Conservation (phyloP, 2,329 filamentous ascomycete genomes). For the Cladobotryum mycophilum region DNA sequence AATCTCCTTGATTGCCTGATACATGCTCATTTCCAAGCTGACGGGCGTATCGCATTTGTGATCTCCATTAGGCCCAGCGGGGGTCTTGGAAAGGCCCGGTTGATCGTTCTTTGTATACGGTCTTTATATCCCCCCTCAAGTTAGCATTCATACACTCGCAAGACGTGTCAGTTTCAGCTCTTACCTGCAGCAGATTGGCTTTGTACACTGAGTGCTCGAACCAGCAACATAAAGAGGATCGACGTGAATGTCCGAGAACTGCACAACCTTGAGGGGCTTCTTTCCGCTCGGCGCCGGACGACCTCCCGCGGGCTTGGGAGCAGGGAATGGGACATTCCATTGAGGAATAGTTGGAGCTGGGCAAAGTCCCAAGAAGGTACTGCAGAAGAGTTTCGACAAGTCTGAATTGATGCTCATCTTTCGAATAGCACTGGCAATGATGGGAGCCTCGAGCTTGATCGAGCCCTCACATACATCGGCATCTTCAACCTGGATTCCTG, state of each 20-base stretch:
- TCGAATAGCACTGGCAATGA: conserved; percentile 43
- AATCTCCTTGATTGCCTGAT: conserved; percentile 41
- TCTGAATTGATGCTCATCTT: conserved; percentile 42
- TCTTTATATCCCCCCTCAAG: conserved; percentile 20
- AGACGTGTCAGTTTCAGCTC: no score
- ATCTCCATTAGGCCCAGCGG: conserved; percentile 47
- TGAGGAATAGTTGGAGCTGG: conserved; percentile 38
- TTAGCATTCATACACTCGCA: no score
- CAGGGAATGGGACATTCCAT: conserved; percentile 39
- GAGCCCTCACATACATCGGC: conserved; percentile 50
- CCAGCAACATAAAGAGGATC: conserved; percentile 50
- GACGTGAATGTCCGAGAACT: conserved; percentile 55
- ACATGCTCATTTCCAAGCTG: conserved; percentile 49
- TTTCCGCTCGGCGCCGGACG: conserved; percentile 38
- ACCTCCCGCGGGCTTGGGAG: conserved; percentile 29
- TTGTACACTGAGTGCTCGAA: conserved; percentile 48
- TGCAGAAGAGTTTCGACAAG: conserved; percentile 46
- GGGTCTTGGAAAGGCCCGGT: conserved; percentile 41
- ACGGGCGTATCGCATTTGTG: conserved; percentile 47
- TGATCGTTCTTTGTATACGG: conserved; percentile 41
- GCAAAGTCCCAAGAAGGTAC: conserved; percentile 49
- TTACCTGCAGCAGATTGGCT: conserved; percentile 53
- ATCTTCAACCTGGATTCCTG: conserved; percentile 37
- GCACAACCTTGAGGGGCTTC: conserved; percentile 47
- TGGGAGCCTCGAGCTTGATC: conserved; percentile 45